Percentiles rank a stretch among this genome's conserved stretches.
Evolutionary conservation across 83 land plant species (phyloP).

Genomic region (Picea engelmannii): DNA sequence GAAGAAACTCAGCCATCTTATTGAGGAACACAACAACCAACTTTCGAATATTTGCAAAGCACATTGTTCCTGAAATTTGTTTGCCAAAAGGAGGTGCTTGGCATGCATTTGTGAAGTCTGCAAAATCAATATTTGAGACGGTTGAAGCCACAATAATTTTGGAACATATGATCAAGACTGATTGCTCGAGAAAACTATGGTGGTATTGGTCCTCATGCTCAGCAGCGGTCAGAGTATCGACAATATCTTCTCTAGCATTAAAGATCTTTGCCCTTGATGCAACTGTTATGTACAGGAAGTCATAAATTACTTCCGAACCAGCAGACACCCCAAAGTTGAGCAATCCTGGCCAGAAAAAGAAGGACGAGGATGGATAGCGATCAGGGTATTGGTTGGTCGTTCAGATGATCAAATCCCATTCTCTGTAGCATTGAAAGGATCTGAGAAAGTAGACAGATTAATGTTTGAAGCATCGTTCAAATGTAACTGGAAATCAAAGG

Average conservation of each 20-base stretch:
- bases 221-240: conserved; percentile 70
- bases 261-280: conserved; percentile 84
- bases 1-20: no score
- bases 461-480: no score
- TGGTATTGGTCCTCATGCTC: conserved; percentile 96
- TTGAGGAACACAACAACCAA: no score
- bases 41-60: no score
- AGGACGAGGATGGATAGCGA: conserved; percentile 18
- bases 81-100: no score
- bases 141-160: conserved; percentile 71
- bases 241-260: conserved; percentile 76
- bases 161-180: conserved; percentile 85
- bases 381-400: not conserved
- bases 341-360: conserved; percentile 20
- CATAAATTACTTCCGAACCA: conserved; percentile 17
- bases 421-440: no score
- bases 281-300: conserved; percentile 65
- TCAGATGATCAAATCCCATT: no score
- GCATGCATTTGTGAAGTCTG: no score
- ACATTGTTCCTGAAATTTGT: no score
- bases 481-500: no score
- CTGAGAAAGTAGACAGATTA: no score
- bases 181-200: conserved; percentile 68
- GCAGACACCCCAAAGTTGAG: conserved; percentile 25
- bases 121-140: no score